Conservation (phyloP, 345 rosid species). For the Arabidopsis suecica region DNA sequence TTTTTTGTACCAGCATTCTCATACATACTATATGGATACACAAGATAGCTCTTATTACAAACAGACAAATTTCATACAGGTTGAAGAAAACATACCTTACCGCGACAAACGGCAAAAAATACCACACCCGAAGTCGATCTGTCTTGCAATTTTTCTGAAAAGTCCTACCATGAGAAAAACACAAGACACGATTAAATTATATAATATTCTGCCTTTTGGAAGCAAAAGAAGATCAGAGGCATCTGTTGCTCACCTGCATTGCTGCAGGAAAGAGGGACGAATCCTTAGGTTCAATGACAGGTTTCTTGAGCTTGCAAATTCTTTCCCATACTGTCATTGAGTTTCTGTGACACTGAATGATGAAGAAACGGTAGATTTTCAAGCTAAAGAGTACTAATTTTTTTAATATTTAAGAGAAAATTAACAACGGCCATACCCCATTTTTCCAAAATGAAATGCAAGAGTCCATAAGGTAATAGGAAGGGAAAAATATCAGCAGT, state of each 20-base stretch:
- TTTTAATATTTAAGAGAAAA: constrained; percentile 31
- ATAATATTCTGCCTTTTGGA: constrained; percentile 21
- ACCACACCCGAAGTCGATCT: constrained; percentile 76
- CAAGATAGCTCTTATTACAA: not conserved
- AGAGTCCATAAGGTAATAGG: constrained; percentile 89
- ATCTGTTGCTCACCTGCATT: constrained; percentile 63
- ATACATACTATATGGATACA: not conserved
- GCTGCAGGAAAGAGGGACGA: constrained; percentile 74
- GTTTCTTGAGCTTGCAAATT: constrained; percentile 88
- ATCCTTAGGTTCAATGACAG: constrained; percentile 94
- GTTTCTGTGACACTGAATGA: constrained; percentile 56
- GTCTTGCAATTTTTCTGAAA: constrained; percentile 81
- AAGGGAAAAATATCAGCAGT: constrained; percentile 90
- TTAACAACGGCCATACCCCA: constrained; percentile 55
- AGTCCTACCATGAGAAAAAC: constrained; percentile 61
- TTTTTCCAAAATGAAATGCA: constrained; percentile 89
- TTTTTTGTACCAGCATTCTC: constrained; percentile 26
- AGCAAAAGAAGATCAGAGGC: constrained; percentile 31
- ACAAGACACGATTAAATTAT: constrained; percentile 12
- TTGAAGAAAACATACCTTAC: constrained; percentile 69
- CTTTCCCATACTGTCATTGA: constrained; percentile 92
- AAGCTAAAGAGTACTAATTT: constrained; percentile 24
- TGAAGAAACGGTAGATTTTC: constrained; percentile 34
- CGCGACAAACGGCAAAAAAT: constrained; percentile 98
- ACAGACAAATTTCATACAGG: constrained; percentile 9